Evolutionary conservation across 345 rosid species (phyloP), one percentile per base, ranked within the genome.

Genomic region (Citropsis articulata): DNA sequence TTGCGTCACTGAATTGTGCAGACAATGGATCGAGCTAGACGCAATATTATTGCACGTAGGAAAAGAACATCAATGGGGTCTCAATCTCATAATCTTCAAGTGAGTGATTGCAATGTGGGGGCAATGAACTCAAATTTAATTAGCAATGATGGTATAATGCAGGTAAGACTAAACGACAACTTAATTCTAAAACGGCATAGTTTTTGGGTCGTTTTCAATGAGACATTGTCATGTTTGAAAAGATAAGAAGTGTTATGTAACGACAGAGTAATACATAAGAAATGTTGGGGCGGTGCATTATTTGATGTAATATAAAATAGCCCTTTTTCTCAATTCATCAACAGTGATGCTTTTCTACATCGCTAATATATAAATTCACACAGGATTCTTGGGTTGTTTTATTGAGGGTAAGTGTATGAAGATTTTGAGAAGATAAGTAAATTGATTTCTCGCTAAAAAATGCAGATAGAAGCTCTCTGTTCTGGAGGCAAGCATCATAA

Each of bases 391-490:
- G 16, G 31, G 25, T 64, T 30, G 25, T 48, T 64, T 28, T 53
- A 10, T 21, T 6, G 59, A 19, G 18, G 5, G 30, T 45, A 60
- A 19, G 42, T 3, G 18, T 13, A 27, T 61, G 57, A 60, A 25
- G 31, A 16, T n/a, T 16, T 38, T 66, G 59, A 69, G 55, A 30
- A 40, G 40, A 78, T 0, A 59, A 57, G 30, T n/a, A 19, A 7
- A 55, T 24, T 71, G 56, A 45, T 85, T 40, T 48, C 12, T 18
- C 27, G 31, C 31, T 61, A 18, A 31, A 72, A 81, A 75, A 73
- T 84, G 84, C 90, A 95, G 97, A 84, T 86, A 64, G 94, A 91
- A 80, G 71, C 85, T 66, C 86, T 82, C 66, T 45, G 18, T 45
- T 56, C 77, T 31, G 76, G 70, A 62, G 83, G 87, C 18, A 88